phyloP scores from a whole-genome alignment of 495 filamentous ascomycete genomes.

The Saxophila tyrrhenica region DNA sequence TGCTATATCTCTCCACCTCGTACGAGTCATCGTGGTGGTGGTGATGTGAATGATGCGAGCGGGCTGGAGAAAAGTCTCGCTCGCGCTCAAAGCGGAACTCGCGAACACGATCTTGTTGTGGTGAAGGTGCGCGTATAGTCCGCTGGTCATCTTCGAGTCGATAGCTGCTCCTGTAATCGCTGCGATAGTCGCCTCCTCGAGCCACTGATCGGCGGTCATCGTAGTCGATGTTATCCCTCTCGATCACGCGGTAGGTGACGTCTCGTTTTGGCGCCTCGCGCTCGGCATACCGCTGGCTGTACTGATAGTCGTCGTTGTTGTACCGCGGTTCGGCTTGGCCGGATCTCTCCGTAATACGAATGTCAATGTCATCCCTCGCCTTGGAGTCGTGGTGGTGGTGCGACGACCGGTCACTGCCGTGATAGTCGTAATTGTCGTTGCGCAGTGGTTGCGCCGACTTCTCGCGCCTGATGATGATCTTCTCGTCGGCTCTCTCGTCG shows the following conservation, averaged over 20 bases:
- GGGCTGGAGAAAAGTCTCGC: conserved; percentile 14
- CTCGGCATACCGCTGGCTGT: conserved; percentile 9
- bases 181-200: conserved; percentile 3
- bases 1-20: conserved; percentile 51
- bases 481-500: conserved; percentile 22
- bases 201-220: conserved; percentile 4
- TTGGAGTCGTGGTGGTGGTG: background rate
- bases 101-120: conserved; percentile 21
- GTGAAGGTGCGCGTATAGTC: conserved; percentile 11
- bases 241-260: conserved; percentile 16
- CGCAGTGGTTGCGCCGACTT: conserved; percentile 5
- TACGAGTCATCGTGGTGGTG: conserved; percentile 18
- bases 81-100: conserved; percentile 29
- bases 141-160: conserved; percentile 22
- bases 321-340: background rate
- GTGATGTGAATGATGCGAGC: conserved; percentile 1
- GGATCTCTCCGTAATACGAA: conserved; percentile 13
- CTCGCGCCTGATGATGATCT: conserved; percentile 27
- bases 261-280: conserved; percentile 10
- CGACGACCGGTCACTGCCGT: background rate
- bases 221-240: conserved; percentile 25
- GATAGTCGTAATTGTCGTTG: background rate
- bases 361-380: conserved; percentile 19
- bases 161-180: conserved; percentile 21
- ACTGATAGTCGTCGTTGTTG: conserved; percentile 10